These are phyloP conservation scores for Alopecurus myosuroides DNA, from an alignment of 176 grass and related monocot genomes.

Conservation along the genomic window DNA sequence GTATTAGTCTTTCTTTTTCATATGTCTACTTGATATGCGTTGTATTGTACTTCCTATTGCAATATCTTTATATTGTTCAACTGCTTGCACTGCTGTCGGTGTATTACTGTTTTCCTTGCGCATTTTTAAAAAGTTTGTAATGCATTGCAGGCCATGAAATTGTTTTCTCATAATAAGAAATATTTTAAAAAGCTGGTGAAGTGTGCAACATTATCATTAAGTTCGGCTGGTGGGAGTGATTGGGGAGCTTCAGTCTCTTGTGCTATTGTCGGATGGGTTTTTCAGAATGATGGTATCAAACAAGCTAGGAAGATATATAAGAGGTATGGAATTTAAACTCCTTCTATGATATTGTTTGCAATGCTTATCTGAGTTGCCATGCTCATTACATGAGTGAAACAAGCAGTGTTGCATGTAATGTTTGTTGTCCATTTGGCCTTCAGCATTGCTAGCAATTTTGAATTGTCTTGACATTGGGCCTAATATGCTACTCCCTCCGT, in stretches of 20 bases:
- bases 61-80: slow-evolving; percentile 11
- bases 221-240: slow-evolving; percentile 44
- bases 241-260: slow-evolving; percentile 50
- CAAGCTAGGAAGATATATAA: slow-evolving; percentile 71
- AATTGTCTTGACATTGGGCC: not conserved
- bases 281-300: slow-evolving; percentile 67
- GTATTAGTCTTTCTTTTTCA: not conserved
- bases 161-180: slow-evolving; percentile 61
- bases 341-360: not conserved
- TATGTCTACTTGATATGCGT: not conserved
- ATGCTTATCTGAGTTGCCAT: not conserved
- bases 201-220: slow-evolving; percentile 48
- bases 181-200: slow-evolving; percentile 66
- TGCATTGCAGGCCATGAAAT: slow-evolving; percentile 65
- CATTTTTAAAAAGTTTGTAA: not conserved
- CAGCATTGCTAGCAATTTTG: not conserved
- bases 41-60: not conserved
- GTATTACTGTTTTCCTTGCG: not conserved
- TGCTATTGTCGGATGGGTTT: slow-evolving; percentile 59
- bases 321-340: slow-evolving; percentile 34
- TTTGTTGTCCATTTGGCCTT: not conserved
- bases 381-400: not conserved
- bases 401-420: not conserved
- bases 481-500: no score
- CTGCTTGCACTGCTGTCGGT: not conserved